Evolutionary conservation across 1,284 basidiomycete genomes (phyloP).

Genomic region (Hortiboletus rubellus): DNA sequence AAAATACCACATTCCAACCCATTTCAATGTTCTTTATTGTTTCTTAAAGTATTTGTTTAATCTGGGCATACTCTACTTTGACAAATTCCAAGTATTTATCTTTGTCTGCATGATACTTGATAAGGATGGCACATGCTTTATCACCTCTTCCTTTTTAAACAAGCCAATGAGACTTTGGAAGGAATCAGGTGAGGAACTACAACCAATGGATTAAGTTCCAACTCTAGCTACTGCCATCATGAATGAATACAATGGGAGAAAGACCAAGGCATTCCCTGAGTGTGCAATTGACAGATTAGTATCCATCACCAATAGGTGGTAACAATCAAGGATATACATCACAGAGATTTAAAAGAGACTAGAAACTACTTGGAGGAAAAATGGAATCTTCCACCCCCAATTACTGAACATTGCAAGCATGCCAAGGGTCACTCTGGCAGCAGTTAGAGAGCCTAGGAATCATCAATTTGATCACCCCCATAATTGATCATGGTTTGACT

Average conservation of each 20-base stretch:
- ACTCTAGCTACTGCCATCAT: too few species aligned
- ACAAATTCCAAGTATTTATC: conserved; percentile 18
- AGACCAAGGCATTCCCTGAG: too few species aligned
- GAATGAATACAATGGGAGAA: too few species aligned
- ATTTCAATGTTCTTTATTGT: conserved; percentile 6
- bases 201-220: too few species aligned
- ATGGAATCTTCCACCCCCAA: conserved; percentile 41
- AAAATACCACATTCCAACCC: conserved; percentile 1
- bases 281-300: too few species aligned
- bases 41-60: conserved; percentile 31
- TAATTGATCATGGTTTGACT: neutral
- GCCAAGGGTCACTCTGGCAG: conserved; percentile 42
- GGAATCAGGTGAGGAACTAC: conserved; percentile 41
- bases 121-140: conserved; percentile 30
- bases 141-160: conserved; percentile 50
- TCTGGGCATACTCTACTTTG: conserved; percentile 17
- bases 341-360: conserved; percentile 45
- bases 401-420: conserved; percentile 49
- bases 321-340: too few species aligned
- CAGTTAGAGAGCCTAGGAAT: conserved; percentile 9
- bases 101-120: conserved; percentile 20
- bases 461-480: neutral
- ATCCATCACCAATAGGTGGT: too few species aligned
- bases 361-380: conserved; percentile 48
- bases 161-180: conserved; percentile 64